A percentile compares a stretch with the other conserved stretches of the same genome.
Conservation (phyloP, 331 rosid species). For the Rosa hybrid region DNA sequence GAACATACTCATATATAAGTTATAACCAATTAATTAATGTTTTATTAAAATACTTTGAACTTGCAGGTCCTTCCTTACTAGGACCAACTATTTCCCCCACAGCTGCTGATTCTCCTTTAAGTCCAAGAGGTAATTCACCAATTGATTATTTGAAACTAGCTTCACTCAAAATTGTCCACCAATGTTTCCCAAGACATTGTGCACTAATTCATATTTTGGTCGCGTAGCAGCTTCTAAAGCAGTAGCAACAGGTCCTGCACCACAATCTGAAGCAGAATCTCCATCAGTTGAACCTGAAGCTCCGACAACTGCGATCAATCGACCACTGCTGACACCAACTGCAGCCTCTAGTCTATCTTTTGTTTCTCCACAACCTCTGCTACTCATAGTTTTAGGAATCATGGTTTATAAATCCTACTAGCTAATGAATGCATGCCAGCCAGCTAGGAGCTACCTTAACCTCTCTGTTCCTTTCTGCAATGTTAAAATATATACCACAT, state of each 20-base stretch:
- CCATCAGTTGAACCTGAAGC: constrained; percentile 34
- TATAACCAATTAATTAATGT: neutral
- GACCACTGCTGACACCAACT: constrained; percentile 45
- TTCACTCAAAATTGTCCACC: neutral
- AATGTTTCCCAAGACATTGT: neutral
- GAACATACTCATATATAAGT: neutral
- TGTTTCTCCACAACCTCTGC: constrained; percentile 31
- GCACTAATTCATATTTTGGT: neutral
- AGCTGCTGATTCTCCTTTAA: constrained; percentile 50
- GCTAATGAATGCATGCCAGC: neutral
- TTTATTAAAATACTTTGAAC: neutral
- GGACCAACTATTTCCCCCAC: constrained; percentile 36
- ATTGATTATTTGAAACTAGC: neutral
- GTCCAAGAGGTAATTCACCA: constrained; percentile 54
- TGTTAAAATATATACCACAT: neutral
- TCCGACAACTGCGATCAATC: constrained; percentile 20
- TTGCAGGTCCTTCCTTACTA: constrained; percentile 49
- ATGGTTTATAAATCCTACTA: constrained; percentile 7
- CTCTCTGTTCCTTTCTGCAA: neutral
- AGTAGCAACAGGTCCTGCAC: constrained; percentile 25
- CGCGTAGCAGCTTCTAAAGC: constrained; percentile 47
- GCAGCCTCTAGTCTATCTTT: constrained; percentile 28
- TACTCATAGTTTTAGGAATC: constrained; percentile 24
- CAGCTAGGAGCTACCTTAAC: neutral
- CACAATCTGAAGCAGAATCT: constrained; percentile 30